Percentiles rank a stretch among this genome's conserved stretches.
phyloP scores from a whole-genome alignment of 192 early-diverging fungal species.

The Podila epigama region DNA sequence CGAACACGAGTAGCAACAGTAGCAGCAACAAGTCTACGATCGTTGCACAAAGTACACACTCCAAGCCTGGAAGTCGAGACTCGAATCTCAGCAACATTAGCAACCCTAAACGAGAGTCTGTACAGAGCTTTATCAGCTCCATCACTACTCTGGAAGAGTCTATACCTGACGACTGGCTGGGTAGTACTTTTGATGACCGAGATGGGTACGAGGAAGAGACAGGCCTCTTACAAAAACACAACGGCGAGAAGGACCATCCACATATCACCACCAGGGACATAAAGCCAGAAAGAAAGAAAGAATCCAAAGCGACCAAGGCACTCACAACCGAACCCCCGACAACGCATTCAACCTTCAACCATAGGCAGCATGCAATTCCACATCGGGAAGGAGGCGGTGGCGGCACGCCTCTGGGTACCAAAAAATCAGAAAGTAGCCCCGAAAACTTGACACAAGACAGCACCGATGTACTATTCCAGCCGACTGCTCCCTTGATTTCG shows the following conservation, averaged over 20 bases:
- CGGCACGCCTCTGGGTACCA: conserved; percentile 34
- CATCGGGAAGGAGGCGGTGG: conserved; percentile 9
- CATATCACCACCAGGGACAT: background rate
- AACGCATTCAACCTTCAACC: background rate
- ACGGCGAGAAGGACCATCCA: background rate
- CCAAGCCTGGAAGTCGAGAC: background rate
- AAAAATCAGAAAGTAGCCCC: conserved; percentile 12
- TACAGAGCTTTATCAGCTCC: conserved; percentile 13
- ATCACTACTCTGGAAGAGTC: conserved; percentile 10
- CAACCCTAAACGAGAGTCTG: conserved; percentile 12
- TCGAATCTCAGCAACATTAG: background rate
- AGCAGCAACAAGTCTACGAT: background rate
- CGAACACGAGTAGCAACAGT: background rate
- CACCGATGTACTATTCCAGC: conserved; percentile 30
- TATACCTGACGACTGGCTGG: conserved; percentile 11
- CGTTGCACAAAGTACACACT: background rate
- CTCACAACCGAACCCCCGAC: background rate
- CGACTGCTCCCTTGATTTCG: conserved; percentile 24
- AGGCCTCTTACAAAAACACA: conserved; percentile 2
- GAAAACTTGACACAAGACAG: conserved; percentile 19
- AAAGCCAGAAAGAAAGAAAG: background rate
- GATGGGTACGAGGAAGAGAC: conserved; percentile 10
- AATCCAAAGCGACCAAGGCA: background rate
- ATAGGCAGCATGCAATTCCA: background rate
- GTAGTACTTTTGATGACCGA: conserved; percentile 14